Percentiles rank a stretch among this genome's conserved stretches.
Conservation (phyloP, 257 asterid genomes). For the Ocimum tenuiflorum region DNA sequence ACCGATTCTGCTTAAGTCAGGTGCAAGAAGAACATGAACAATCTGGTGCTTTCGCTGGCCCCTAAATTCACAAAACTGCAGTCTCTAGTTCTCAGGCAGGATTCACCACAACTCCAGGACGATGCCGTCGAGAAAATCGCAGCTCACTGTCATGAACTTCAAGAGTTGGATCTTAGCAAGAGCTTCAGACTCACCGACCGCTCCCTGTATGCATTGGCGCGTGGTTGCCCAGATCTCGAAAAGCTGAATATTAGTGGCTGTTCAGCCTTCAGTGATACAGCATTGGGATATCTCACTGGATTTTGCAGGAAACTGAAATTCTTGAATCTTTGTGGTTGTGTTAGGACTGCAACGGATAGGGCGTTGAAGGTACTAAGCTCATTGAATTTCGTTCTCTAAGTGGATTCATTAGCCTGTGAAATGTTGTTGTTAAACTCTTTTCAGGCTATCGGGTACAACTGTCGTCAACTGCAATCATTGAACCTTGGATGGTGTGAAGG, state of each 20-base stretch:
- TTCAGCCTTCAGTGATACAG: constrained; percentile 66
- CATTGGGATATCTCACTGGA: constrained; percentile 66
- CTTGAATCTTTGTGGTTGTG: constrained; percentile 91
- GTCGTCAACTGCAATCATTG: constrained; percentile 67
- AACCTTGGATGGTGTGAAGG: constrained; percentile 95
- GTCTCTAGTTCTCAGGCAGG: constrained; percentile 67
- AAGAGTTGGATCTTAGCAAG: constrained; percentile 87
- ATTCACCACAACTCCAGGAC: constrained; percentile 72
- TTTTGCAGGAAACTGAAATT: constrained; percentile 56
- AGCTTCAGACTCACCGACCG: constrained; percentile 74
- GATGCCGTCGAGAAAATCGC: constrained; percentile 65
- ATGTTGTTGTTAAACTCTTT: neutral
- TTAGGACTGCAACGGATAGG: constrained; percentile 72
- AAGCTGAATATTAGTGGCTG: constrained; percentile 92
- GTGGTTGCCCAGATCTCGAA: constrained; percentile 63
- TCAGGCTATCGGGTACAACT: constrained; percentile 85
- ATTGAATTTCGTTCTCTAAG: neutral
- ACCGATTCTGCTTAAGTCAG: constrained; percentile 28
- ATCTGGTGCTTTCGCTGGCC: constrained; percentile 55
- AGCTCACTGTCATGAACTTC: constrained; percentile 58
- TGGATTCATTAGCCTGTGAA: neutral
- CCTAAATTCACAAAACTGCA: constrained; percentile 76
- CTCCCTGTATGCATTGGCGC: constrained; percentile 72
- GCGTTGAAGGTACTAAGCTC: constrained; percentile 60
- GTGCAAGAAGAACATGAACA: constrained; percentile 94